Conservation (phyloP, 139 green algal species). For the Dunaliella primolecta region DNA sequence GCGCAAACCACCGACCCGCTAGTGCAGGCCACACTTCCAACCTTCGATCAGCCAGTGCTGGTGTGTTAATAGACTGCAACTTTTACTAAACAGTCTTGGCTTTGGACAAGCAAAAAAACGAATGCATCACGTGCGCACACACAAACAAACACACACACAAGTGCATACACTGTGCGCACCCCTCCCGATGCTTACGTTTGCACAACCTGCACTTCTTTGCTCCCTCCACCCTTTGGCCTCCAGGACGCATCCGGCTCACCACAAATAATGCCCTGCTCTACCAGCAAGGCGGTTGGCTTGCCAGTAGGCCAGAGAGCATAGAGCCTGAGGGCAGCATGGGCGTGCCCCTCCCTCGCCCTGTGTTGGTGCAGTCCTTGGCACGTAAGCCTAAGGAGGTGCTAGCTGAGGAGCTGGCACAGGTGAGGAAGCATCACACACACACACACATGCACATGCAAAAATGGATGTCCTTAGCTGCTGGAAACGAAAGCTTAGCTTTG, state of each 20-base stretch:
- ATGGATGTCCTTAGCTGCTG: neutral
- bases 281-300: neutral
- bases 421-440: neutral
- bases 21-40: neutral
- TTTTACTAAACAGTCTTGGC: too few species aligned
- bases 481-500: too few species aligned
- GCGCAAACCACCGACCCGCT: neutral
- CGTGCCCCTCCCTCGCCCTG: neutral
- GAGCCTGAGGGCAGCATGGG: neutral
- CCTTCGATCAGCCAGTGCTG: neutral
- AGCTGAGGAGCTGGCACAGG: conserved; percentile 9
- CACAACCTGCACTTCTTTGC: too few species aligned
- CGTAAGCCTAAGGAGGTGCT: conserved; percentile 4
- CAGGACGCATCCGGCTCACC: neutral
- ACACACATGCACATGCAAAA: neutral
- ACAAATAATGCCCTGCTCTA: neutral
- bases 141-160: neutral
- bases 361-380: conserved; percentile 1
- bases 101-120: too few species aligned
- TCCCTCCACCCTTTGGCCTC: too few species aligned
- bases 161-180: neutral
- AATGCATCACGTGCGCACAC: neutral
- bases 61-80: too few species aligned
- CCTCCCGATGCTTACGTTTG: too few species aligned
- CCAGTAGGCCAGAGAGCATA: neutral